A percentile compares a stretch with the other conserved stretches of the same genome.
These are phyloP conservation scores for Fusarium guadeloupense DNA, from an alignment of 2,329 filamentous ascomycete genomes.

Conservation along the genomic window DNA sequence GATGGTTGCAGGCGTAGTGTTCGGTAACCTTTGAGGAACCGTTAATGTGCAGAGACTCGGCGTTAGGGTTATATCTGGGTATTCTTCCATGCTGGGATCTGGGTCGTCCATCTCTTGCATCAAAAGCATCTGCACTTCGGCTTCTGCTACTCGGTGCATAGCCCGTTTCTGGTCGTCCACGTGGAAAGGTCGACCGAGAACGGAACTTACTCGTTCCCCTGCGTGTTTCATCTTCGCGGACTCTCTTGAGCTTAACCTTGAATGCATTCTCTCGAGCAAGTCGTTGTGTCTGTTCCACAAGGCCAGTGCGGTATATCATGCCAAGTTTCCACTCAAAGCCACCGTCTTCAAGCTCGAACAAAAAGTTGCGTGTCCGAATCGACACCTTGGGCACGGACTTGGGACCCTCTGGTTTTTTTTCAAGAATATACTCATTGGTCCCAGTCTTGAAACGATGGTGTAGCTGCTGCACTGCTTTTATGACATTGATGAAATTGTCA, in stretches of 20 bases:
- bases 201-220: conserved; percentile 63
- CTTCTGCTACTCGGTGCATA: conserved; percentile 57
- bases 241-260: conserved; percentile 83
- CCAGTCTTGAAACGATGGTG: conserved; percentile 91
- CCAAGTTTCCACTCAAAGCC: conserved; percentile 98
- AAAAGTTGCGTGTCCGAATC: conserved; percentile 78
- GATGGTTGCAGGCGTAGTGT: conserved; percentile 76
- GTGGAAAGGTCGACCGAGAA: conserved; percentile 61
- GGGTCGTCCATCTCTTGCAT: conserved; percentile 45
- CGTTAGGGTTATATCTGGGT: conserved; percentile 82
- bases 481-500: conserved; percentile 90
- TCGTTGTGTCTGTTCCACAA: conserved; percentile 89
- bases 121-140: conserved; percentile 62
- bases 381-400: conserved; percentile 89
- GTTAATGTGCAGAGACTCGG: conserved; percentile 70
- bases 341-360: conserved; percentile 95
- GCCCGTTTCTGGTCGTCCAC: conserved; percentile 47
- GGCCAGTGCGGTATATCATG: conserved; percentile 89
- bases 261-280: conserved; percentile 92
- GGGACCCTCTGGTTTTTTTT: conserved; percentile 84
- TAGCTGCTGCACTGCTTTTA: conserved; percentile 90
- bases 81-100: conserved; percentile 52
- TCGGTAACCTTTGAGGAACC: conserved; percentile 76
- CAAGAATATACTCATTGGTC: conserved; percentile 86
- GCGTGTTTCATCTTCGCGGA: conserved; percentile 74